A percentile compares a stretch with the other conserved stretches of the same genome.
Evolutionary conservation across 495 filamentous ascomycete species (phyloP).

Genomic region (Sordaria brevicollis): DNA sequence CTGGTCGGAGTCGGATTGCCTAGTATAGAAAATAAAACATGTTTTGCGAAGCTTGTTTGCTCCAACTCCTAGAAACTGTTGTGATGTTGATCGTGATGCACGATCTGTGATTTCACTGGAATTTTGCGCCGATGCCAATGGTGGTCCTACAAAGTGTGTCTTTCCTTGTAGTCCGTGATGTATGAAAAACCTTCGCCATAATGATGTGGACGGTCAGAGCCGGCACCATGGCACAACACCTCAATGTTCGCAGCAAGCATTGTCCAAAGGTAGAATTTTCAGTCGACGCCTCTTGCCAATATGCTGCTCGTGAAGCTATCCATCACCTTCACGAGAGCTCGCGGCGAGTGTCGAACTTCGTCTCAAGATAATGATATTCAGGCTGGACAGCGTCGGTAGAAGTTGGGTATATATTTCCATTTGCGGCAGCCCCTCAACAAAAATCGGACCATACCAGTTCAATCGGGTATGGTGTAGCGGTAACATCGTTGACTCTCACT

Average conservation of each 20-base stretch:
- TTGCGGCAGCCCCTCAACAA: background rate
- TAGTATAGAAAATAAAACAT: background rate
- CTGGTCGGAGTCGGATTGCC: background rate
- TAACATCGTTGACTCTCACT: background rate
- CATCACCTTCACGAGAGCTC: no score
- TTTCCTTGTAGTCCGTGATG: no score
- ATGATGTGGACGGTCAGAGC: no score
- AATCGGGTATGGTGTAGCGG: background rate
- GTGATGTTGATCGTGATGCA: background rate
- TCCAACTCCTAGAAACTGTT: background rate
- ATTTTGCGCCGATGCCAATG: background rate
- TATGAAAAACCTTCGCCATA: no score
- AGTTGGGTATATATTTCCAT: background rate
- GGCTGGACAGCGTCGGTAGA: background rate
- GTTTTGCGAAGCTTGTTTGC: background rate
- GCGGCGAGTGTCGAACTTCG: background rate
- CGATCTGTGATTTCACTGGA: background rate
- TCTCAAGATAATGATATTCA: background rate
- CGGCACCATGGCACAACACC: no score
- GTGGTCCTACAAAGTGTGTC: no score
- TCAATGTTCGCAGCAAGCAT: no score
- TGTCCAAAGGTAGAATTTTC: no score
- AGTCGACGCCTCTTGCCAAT: no score
- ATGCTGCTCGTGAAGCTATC: no score
- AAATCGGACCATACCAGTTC: background rate